A percentile compares a stretch with the other conserved stretches of the same genome.
phyloP scores from a whole-genome alignment of 768 basidiomycete species.

The Coprinopsis marcescibilis region DNA sequence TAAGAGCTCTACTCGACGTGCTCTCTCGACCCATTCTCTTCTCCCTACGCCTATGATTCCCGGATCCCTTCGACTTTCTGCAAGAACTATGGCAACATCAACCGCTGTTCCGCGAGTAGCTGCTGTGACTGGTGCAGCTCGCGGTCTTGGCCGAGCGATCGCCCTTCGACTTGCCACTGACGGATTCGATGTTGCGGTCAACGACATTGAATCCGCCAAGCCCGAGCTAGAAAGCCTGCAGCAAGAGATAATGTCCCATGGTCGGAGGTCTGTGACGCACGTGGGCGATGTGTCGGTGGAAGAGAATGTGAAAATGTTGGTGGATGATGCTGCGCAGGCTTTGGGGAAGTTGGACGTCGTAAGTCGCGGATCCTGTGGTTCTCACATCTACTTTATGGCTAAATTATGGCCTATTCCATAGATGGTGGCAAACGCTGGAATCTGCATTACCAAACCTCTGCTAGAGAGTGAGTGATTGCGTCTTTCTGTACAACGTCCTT shows the following conservation, averaged over 20 bases:
- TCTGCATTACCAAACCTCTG: conserved; percentile 15
- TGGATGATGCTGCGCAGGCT: conserved; percentile 24
- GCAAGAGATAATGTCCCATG: conserved; percentile 23
- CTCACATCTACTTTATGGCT: background rate
- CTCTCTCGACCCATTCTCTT: conserved; percentile 32
- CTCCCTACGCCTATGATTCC: conserved; percentile 30
- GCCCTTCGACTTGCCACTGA: conserved; percentile 41
- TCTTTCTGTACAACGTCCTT: too few relatives aligned
- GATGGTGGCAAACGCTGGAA: conserved; percentile 45
- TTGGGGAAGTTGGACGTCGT: conserved; percentile 46
- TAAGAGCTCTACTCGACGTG: background rate
- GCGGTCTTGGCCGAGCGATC: conserved; percentile 45
- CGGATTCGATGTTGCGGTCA: conserved; percentile 42
- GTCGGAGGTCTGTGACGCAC: conserved; percentile 16
- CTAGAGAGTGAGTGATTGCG: conserved; percentile 15
- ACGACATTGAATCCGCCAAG: conserved; percentile 30
- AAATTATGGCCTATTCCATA: conserved; percentile 6
- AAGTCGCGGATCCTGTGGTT: conserved; percentile 11
- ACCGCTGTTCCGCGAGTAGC: conserved; percentile 16
- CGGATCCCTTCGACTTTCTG: too few relatives aligned
- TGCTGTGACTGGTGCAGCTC: conserved; percentile 30
- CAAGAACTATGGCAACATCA: conserved; percentile 28
- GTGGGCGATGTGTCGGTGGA: conserved; percentile 38
- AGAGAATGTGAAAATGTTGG: conserved; percentile 34
- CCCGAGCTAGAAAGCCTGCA: conserved; percentile 23